Evolutionary conservation across 371 early-diverging fungal genomes (phyloP), one percentile per base, ranked within the genome.

Genomic region (Apophysomyces sp.): DNA sequence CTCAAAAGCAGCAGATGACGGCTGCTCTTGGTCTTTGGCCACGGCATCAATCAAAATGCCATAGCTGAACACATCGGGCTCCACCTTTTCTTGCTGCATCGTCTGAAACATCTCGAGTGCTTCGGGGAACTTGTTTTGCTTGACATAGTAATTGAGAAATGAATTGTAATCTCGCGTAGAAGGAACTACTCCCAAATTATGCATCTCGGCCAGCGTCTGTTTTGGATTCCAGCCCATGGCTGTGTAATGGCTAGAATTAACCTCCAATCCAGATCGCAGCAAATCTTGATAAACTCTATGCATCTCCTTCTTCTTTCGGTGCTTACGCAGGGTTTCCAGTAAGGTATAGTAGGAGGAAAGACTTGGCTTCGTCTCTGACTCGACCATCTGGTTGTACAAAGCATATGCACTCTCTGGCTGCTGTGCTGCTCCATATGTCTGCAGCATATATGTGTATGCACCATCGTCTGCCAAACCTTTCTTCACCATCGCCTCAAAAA

Each of bases 371-470:
- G 72, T 52, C 0, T 66, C 73, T 2, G 60, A 67, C 1, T 68
- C 62, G 0, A 57, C 53, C 84, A 86, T 81, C 31, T 74, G 69
- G 2, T 77, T 55, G 32, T 77, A 71, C 0, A 82, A 58, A 0
- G 66, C 55, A 5, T 67, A 29, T 0, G 69, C 72, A 6, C 29
- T 55, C 8, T 72, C 61, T 9, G 66, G 57, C 4, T 67, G 44
- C 13, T 73, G 44, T 0, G 51, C 54, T 0, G 55, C 30, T 30
- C 44, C 58, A 40, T 69, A 70, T 0, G 61, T 62, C 8, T 53
- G 24, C 26, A 77, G 49, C 71, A 78, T 72, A n/a, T 51, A 28
- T 39, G 59, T 62, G 32, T 66, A 77, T 2, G 58, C 60, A 24
- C 37, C n/a, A 0, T 52, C 51, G 2, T 16, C 41, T n/a, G 49